Percentiles rank a stretch among this genome's conserved stretches.
Conservation (phyloP, 139 green algal genomes). For the Spirogloea muscicola region DNA sequence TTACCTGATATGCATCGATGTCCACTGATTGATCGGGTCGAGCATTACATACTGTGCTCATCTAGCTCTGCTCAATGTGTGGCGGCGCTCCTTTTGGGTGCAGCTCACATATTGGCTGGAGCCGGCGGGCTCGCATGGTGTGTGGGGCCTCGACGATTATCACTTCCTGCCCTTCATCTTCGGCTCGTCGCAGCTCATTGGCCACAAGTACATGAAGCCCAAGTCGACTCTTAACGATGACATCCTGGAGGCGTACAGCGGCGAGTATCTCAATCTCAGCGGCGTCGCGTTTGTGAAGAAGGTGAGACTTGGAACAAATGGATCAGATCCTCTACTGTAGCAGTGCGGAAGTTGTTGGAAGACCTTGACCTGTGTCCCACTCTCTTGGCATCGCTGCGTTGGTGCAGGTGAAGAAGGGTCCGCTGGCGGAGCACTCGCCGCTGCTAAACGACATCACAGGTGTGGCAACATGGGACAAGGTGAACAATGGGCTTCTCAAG, state of each 20-base stretch:
- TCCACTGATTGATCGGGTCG: too few relatives aligned
- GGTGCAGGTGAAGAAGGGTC: constrained; percentile 97
- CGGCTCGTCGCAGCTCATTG: constrained; percentile 73
- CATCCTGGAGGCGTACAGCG: constrained; percentile 54
- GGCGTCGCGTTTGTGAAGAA: constrained; percentile 35
- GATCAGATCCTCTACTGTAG: too few relatives aligned
- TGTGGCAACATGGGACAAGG: constrained; percentile 84
- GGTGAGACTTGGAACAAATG: too few relatives aligned
- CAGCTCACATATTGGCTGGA: constrained; percentile 97
- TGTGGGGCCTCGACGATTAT: constrained; percentile 98
- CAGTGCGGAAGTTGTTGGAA: too few relatives aligned
- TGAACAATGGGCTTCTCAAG: constrained; percentile 86
- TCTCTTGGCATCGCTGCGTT: too few relatives aligned
- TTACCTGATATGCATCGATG: too few relatives aligned
- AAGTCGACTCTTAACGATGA: constrained; percentile 75
- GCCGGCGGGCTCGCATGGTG: constrained; percentile 89
- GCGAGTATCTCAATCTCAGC: constrained; percentile 88
- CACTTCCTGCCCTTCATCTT: constrained; percentile 96
- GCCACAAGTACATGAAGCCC: constrained; percentile 73
- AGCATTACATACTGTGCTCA: too few relatives aligned
- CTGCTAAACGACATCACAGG: constrained; percentile 91
- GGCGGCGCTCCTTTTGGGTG: too few relatives aligned
- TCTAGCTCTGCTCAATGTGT: too few relatives aligned
- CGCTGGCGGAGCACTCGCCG: constrained; percentile 85
- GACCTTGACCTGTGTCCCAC: too few relatives aligned